Base-by-base conservation (phyloP, 2,329 filamentous ascomycete genomes). In the Aspergillus luchuensis region DNA sequence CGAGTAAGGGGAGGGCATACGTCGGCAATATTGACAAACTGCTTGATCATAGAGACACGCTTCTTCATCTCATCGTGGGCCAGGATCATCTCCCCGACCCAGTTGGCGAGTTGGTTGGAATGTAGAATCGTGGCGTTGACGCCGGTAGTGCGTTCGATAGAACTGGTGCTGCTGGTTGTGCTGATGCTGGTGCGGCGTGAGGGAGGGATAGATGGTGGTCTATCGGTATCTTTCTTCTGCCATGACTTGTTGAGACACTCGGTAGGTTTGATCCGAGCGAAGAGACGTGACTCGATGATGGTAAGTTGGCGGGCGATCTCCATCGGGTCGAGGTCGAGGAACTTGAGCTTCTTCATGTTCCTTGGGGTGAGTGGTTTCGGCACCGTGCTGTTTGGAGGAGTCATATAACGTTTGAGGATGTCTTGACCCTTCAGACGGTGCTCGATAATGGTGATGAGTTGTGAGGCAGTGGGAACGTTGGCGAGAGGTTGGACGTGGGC, bases 271-370 rank as follows among this genome's bases (percentile, higher is more conserved):
- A 99, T 96, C 79, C 96, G 97, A 68, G 90, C 91, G 72, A 98
- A 99, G 1, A 98, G 84, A 63, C 90, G 90, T 2, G 93, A 97
- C 77, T 99, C 95, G 66, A 98, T 96, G 66, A 99, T 94, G 0
- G 95, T 99, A 63, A 99, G 84, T 76, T 99, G 95, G 52, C 95
- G 89, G n/a, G 95, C 95, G 76, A 99, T 98, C 73, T 99, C 95
- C 0, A 90, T 91, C 0, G 92, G 88, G 73, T 99, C 95, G 68
- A 99, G 97, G 74, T 99, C 95, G 57, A 98, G 80, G 79, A 99
- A 98, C 77, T 98, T 99, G 68, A 99, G 85, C 79, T 97, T 99
- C 85, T 95, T 97, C 92, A 98, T 96, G 76, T 98, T 97, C 84
- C 96, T 97, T 1, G 95, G 95, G 75, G 97, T 87, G 73, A 98